Conservation (phyloP, 805 yeast genomes). For the Cyberlindnera mycetangii region DNA sequence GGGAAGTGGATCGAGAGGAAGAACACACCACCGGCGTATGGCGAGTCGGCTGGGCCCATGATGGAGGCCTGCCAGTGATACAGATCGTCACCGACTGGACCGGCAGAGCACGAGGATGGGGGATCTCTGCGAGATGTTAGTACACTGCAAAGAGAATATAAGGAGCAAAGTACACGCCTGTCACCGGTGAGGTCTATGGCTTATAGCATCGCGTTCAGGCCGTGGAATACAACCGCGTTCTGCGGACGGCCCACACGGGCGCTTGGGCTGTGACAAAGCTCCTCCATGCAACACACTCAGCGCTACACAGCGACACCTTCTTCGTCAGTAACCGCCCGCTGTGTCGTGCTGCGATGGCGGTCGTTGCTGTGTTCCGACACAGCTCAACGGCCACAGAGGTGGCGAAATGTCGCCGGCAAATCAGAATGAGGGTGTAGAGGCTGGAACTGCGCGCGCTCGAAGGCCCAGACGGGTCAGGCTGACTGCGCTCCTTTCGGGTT, state of each 20-base stretch:
- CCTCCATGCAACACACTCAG: too few relatives aligned
- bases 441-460: not conserved
- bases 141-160: conserved; percentile 9
- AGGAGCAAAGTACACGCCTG: too few relatives aligned
- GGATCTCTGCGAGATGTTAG: conserved; percentile 69
- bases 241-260: too few relatives aligned
- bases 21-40: conserved; percentile 88
- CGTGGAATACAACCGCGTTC: too few relatives aligned
- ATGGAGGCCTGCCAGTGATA: conserved; percentile 99
- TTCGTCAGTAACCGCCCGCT: not conserved
- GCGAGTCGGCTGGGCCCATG: conserved; percentile 98
- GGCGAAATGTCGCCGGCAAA: not conserved
- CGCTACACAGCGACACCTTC: too few relatives aligned
- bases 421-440: not conserved
- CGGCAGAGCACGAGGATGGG: conserved; percentile 98
- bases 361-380: too few relatives aligned
- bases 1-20: conserved; percentile 97
- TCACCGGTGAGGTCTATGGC: too few relatives aligned
- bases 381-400: too few relatives aligned
- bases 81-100: conserved; percentile 96
- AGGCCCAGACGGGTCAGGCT: not conserved
- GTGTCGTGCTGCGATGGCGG: not conserved
- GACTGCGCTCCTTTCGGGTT: not conserved
- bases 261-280: too few relatives aligned
- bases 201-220: too few relatives aligned